phyloP scores from a whole-genome alignment of 2,329 filamentous ascomycete genomes.

The Sarocladium kiliense region DNA sequence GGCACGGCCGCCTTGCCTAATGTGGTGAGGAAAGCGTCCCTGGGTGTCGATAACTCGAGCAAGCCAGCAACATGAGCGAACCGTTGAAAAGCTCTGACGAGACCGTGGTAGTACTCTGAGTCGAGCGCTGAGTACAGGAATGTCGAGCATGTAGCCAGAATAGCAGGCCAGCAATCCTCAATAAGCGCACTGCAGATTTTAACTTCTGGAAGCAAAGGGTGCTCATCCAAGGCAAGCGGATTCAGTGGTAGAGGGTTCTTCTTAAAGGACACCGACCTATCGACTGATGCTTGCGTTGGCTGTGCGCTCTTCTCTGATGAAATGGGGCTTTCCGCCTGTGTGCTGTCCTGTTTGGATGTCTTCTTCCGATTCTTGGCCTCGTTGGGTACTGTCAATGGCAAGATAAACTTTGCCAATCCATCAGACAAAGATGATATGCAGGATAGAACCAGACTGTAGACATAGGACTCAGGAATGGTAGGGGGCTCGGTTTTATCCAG shows the following conservation, averaged over 20 bases:
- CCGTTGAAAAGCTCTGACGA: conserved; percentile 91
- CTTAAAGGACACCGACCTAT: conserved; percentile 63
- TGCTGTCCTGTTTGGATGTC: conserved; percentile 35
- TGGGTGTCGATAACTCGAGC: conserved; percentile 74
- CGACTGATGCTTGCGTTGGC: conserved; percentile 22
- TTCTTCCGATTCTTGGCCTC: conserved; percentile 55
- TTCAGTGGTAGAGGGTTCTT: conserved; percentile 79
- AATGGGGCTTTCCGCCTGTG: conserved; percentile 21
- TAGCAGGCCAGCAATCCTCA: conserved; percentile 90
- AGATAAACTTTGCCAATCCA: conserved; percentile 84
- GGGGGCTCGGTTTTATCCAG: conserved; percentile 89
- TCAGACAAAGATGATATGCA: conserved; percentile 91
- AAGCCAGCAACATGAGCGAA: conserved; percentile 93
- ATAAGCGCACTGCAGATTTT: conserved; percentile 76
- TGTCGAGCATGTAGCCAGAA: conserved; percentile 90
- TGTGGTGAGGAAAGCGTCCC: conserved; percentile 92
- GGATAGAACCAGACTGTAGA: conserved; percentile 82
- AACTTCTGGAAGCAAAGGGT: conserved; percentile 66
- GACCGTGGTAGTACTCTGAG: conserved; percentile 85
- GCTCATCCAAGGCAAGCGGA: conserved; percentile 69
- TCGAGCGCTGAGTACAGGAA: conserved; percentile 91
- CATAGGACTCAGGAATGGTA: conserved; percentile 80
- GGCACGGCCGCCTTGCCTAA: conserved; percentile 91
- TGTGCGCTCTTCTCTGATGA: conserved; percentile 28
- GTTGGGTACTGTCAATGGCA: conserved; percentile 81